Conservation (phyloP, 768 basidiomycete species). For the Tricholoma matsutake region DNA sequence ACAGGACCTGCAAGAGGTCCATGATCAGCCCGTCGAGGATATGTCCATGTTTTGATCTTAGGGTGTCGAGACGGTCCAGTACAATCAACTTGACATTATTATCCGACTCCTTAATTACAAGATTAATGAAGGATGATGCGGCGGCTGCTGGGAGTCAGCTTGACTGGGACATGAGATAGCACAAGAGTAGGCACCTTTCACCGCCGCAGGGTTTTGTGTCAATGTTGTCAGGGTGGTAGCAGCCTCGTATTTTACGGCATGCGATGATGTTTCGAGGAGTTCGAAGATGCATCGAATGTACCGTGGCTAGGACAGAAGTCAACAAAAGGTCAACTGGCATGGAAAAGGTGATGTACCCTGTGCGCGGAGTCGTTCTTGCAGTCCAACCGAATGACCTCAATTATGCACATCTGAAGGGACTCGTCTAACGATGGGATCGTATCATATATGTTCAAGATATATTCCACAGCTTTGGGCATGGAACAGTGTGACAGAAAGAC, state of each 20-base stretch:
- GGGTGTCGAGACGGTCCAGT: conserved; percentile 80
- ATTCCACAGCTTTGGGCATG: conserved; percentile 90
- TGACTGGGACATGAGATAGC: not conserved
- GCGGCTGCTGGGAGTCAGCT: conserved; percentile 54
- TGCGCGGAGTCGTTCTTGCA: conserved; percentile 82
- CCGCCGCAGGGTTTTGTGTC: conserved; percentile 92
- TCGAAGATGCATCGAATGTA: conserved; percentile 95
- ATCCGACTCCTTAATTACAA: conserved; percentile 93
- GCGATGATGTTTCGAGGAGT: conserved; percentile 82
- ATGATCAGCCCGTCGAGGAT: conserved; percentile 90
- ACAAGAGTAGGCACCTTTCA: conserved; percentile 65
- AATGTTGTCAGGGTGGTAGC: conserved; percentile 91
- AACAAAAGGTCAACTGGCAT: conserved; percentile 8
- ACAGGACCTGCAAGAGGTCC: conserved; percentile 90
- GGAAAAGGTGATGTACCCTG: conserved; percentile 51
- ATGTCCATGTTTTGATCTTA: conserved; percentile 83
- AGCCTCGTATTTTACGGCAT: conserved; percentile 97
- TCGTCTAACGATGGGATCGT: conserved; percentile 82
- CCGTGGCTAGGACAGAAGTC: conserved; percentile 52
- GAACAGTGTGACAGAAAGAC: conserved; percentile 87
- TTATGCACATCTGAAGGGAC: conserved; percentile 90
- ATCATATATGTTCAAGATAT: conserved; percentile 83
- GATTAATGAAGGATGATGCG: conserved; percentile 81
- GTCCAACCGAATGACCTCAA: conserved; percentile 90
- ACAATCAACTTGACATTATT: conserved; percentile 99